Evolutionary conservation across 192 early-diverging fungal genomes (phyloP).

Genomic region (Mortierella alpina): DNA sequence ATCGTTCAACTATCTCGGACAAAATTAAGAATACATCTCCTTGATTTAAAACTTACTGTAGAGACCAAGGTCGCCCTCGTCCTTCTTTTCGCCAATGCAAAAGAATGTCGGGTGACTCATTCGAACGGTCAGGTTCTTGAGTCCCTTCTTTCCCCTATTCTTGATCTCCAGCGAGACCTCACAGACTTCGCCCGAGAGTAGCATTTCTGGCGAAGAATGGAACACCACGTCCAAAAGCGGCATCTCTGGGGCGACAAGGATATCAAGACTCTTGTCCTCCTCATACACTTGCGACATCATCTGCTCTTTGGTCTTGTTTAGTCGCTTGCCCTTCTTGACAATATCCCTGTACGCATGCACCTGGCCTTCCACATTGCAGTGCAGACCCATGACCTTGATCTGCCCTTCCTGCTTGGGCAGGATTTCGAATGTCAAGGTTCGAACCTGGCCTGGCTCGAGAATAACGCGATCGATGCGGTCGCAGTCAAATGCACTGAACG

Average conservation of each 20-base stretch:
- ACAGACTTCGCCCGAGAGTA: constrained; percentile 88
- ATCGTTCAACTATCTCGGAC: no score
- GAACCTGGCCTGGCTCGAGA: constrained; percentile 36
- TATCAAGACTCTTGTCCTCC: constrained; percentile 75
- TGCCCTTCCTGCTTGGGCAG: constrained; percentile 81
- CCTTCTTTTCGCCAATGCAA: constrained; percentile 68
- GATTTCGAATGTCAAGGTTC: constrained; percentile 68
- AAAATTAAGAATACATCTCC: no score
- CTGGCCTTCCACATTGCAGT: constrained; percentile 81
- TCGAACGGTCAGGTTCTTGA: constrained; percentile 78
- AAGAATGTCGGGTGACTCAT: constrained; percentile 92
- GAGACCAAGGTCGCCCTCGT: constrained; percentile 55
- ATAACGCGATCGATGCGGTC: constrained; percentile 57
- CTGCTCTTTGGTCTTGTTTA: constrained; percentile 83
- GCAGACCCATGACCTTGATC: constrained; percentile 78
- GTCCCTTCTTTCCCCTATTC: constrained; percentile 83
- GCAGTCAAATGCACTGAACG: constrained; percentile 68
- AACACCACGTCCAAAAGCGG: constrained; percentile 86
- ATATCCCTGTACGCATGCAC: constrained; percentile 79
- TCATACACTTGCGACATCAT: constrained; percentile 68
- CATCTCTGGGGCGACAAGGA: constrained; percentile 83
- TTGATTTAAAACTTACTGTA: constrained; percentile 28
- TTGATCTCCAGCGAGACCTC: constrained; percentile 78
- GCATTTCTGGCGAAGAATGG: constrained; percentile 77
- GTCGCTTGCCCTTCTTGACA: constrained; percentile 71